Conservation (phyloP, 306 rosid genomes). For the Cajanus cajan region DNA sequence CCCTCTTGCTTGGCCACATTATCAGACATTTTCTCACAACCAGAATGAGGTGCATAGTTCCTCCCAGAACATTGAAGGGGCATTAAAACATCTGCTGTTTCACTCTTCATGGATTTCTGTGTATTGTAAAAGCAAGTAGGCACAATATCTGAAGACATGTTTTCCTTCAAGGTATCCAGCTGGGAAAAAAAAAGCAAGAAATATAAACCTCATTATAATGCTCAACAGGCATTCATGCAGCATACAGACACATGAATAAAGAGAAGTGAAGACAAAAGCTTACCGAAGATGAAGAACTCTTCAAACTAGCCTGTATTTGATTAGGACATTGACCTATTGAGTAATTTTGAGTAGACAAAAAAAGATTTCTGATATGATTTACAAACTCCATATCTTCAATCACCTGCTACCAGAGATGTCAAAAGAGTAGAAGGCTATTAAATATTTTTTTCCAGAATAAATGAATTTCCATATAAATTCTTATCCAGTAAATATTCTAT, state of each 20-base stretch:
- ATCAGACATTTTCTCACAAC: slow-evolving; percentile 49
- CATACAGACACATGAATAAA: neutral
- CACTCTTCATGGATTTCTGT: slow-evolving; percentile 47
- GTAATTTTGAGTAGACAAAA: slow-evolving; percentile 58
- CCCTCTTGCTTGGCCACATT: slow-evolving; percentile 54
- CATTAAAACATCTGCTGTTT: slow-evolving; percentile 40
- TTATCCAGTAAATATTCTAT: neutral
- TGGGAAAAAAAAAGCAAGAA: slow-evolving; percentile 29
- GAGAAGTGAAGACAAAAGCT: slow-evolving; percentile 34
- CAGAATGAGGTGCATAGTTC: slow-evolving; percentile 43
- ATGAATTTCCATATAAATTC: neutral
- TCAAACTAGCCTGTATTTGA: slow-evolving; percentile 45
- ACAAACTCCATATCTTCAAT: slow-evolving; percentile 68
- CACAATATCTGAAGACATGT: slow-evolving; percentile 46
- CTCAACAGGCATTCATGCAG: neutral
- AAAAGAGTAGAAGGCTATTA: slow-evolving; percentile 17
- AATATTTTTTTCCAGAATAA: slow-evolving; percentile 18
- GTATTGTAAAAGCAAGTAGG: slow-evolving; percentile 42
- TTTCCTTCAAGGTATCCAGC: slow-evolving; percentile 42
- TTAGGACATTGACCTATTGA: slow-evolving; percentile 39
- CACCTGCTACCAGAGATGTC: slow-evolving; percentile 54
- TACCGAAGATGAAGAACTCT: slow-evolving; percentile 60
- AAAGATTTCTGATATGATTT: slow-evolving; percentile 60
- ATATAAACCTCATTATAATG: slow-evolving; percentile 17
- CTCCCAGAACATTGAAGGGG: slow-evolving; percentile 48